Conservation (phyloP, 306 rosid species). For the Begonia fuchsioides region DNA sequence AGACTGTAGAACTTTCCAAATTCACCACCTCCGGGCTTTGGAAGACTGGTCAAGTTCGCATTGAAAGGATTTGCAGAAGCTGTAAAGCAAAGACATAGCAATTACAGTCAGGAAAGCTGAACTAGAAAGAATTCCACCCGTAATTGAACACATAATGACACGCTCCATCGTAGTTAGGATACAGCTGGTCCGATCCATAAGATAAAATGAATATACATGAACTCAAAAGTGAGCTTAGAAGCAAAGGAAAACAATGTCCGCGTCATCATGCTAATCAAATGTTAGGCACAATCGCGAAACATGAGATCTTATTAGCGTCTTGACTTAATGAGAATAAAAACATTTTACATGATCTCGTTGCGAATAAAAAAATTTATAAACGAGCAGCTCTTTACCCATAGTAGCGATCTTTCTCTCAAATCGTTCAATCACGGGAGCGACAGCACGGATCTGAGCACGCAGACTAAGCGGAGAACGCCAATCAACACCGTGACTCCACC, state of each 20-base stretch:
- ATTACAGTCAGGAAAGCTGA: background rate
- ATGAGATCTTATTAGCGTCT: background rate
- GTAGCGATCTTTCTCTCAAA: slow-evolving; percentile 69
- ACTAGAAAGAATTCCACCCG: background rate
- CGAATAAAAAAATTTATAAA: background rate
- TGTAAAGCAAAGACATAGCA: background rate
- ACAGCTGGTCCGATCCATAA: background rate
- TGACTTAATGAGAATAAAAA: background rate
- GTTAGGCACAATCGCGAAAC: background rate
- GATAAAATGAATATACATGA: background rate
- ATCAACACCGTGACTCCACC: slow-evolving; percentile 67
- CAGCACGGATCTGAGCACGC: slow-evolving; percentile 78
- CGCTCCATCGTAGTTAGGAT: no score
- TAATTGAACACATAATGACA: background rate
- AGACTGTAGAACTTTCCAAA: slow-evolving; percentile 87
- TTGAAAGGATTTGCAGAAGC: background rate
- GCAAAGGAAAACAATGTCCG: no score
- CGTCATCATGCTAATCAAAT: background rate
- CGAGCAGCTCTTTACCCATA: slow-evolving; percentile 25
- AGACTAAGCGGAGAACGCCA: slow-evolving; percentile 54
- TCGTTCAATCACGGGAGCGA: slow-evolving; percentile 57
- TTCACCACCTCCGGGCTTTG: slow-evolving; percentile 71
- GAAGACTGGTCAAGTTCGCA: slow-evolving; percentile 1
- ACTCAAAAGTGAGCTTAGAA: no score
- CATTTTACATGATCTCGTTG: background rate